Base-by-base conservation (phyloP, 2,329 filamentous ascomycete species). In the Orbilia ellipsospora region DNA sequence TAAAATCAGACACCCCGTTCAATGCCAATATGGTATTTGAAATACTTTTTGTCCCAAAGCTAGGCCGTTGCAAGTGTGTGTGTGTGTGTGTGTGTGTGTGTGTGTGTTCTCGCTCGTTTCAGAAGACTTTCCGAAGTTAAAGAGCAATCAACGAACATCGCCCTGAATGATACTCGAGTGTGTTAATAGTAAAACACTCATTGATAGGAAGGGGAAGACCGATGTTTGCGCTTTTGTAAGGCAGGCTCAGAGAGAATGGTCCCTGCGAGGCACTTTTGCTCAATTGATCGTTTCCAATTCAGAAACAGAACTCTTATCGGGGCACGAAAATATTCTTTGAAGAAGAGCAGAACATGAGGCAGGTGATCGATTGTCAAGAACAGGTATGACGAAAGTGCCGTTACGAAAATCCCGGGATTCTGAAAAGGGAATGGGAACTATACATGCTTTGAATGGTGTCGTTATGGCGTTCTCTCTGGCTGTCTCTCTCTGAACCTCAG, bases 381-480 rank as follows among this genome's bases (percentile, higher is more conserved):
- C 36, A 36, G 31, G 28, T 36, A 70, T 70, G 66, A 70, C 66
- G 66, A 63, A 52, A 57, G 42, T 51, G 31, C 63, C 42, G 57
- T 63, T 70, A 63, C 66, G 28, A 18, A 63, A 44, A 20, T 23
- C 16, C 51, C 13, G 56, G 66, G 66, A 57, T 62, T 45, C 16
- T 62, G 20, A 62, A 69, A 31, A 42, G 36, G 50, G 42, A 28
- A 44, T 61, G 36, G 36, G 42, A 62, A 63, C 50, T 57, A 48
- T 51, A 57, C 5, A 59, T 56, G 50, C 23, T 55, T 55, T 1
- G 18, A 13, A 42, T 72, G 67, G 60, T 65, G 67, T 72, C 67
- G 67, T 50, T 59, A 72, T 72, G 26, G 67, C 67, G 67, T 72
- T 59, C 63, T 59, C n/a, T n/a, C n/a, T 10, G 10, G n/a, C n/a